Evolutionary conservation across 2,329 filamentous ascomycete species (phyloP).

Genomic region (Teratosphaeria destructans): DNA sequence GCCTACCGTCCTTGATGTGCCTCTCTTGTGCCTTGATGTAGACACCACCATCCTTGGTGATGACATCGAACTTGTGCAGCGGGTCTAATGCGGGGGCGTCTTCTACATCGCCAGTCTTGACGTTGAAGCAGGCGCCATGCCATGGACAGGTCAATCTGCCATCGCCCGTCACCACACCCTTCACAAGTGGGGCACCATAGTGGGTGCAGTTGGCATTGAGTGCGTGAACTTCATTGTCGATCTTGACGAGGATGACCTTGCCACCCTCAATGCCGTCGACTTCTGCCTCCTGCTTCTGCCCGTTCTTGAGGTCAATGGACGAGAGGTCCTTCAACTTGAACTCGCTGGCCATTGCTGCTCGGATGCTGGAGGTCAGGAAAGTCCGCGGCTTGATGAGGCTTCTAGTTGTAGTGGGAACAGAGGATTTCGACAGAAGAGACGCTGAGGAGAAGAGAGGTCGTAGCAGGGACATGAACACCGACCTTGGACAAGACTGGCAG

Average conservation of each 20-base stretch:
- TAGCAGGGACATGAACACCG: slow-evolving; percentile 4
- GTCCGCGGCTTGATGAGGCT: slow-evolving; percentile 1
- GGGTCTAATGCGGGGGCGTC: slow-evolving; percentile 84
- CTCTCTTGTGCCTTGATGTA: slow-evolving; percentile 75
- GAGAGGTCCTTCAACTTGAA: slow-evolving; percentile 63
- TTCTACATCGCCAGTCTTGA: slow-evolving; percentile 82
- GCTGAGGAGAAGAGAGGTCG: slow-evolving; percentile 3
- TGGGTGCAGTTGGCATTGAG: slow-evolving; percentile 77
- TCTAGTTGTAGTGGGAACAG: not conserved
- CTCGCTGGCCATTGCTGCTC: slow-evolving; percentile 34
- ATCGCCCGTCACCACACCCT: slow-evolving; percentile 71
- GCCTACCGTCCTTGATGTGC: slow-evolving; percentile 63
- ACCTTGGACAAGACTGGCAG: not conserved
- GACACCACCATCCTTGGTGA: slow-evolving; percentile 70
- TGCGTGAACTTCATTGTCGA: slow-evolving; percentile 65
- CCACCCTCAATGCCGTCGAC: slow-evolving; percentile 79
- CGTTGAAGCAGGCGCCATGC: slow-evolving; percentile 96
- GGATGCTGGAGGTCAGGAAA: slow-evolving; percentile 1
- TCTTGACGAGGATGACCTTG: slow-evolving; percentile 78
- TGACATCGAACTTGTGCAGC: slow-evolving; percentile 70
- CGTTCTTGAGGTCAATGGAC: slow-evolving; percentile 62
- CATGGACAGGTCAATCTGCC: slow-evolving; percentile 87
- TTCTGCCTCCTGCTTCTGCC: slow-evolving; percentile 79
- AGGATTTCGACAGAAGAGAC: not conserved
- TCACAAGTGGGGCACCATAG: slow-evolving; percentile 81